These are phyloP conservation scores for Pelargonium myrrhifolium DNA, from an alignment of 441 rosid genomes.

Conservation along the genomic window DNA sequence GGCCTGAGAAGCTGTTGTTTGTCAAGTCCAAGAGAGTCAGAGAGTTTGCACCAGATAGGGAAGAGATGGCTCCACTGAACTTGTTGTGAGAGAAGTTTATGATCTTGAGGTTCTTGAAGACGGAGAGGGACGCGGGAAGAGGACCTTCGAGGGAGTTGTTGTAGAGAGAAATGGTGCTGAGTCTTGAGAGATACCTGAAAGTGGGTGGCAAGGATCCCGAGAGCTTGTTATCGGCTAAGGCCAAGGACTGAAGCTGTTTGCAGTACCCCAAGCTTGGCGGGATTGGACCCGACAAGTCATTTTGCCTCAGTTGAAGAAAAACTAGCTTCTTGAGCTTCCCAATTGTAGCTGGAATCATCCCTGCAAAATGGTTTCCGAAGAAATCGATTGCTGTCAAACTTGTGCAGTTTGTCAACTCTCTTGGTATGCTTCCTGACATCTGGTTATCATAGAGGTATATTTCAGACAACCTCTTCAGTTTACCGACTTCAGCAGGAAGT, in stretches of 20 bases:
- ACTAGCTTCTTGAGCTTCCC: constrained; percentile 63
- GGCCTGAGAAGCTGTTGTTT: constrained; percentile 64
- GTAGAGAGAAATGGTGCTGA: constrained; percentile 54
- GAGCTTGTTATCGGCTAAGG: constrained; percentile 75
- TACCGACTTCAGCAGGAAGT: constrained; percentile 63
- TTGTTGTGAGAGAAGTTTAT: constrained; percentile 77
- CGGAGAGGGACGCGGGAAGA: constrained; percentile 57
- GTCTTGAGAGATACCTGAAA: constrained; percentile 54
- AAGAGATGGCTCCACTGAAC: constrained; percentile 52
- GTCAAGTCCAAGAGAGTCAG: constrained; percentile 67
- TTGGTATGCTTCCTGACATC: constrained; percentile 69
- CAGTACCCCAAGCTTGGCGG: constrained; percentile 86
- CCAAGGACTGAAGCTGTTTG: constrained; percentile 40
- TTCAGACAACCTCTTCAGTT: constrained; percentile 37
- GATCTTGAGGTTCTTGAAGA: constrained; percentile 53
- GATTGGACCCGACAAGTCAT: constrained; percentile 63
- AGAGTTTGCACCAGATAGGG: constrained; percentile 55
- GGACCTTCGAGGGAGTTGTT: constrained; percentile 76
- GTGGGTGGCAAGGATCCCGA: constrained; percentile 73
- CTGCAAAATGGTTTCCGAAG: constrained; percentile 63
- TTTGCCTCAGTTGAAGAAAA: constrained; percentile 76
- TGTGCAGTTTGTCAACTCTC: constrained; percentile 69
- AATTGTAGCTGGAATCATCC: constrained; percentile 60
- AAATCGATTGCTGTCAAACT: constrained; percentile 55
- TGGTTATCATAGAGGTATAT: constrained; percentile 68